phyloP scores from a whole-genome alignment of 2,329 filamentous ascomycete genomes.

The Fusarium floridanum region DNA sequence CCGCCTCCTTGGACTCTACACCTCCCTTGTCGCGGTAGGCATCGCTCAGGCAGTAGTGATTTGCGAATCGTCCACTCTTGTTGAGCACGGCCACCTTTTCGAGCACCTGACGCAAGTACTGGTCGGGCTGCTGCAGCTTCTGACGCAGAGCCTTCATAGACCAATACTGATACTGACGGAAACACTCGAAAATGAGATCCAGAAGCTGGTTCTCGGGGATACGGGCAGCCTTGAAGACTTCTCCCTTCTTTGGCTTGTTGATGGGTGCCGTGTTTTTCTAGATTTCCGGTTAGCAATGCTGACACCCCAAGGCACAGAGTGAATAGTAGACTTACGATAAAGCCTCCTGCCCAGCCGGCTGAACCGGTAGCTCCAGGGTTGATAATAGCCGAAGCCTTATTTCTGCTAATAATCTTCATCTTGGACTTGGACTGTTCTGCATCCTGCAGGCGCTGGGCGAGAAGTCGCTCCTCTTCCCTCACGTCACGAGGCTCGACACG shows the following conservation, averaged over 20 bases:
- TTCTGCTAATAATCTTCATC: slow-evolving; percentile 64
- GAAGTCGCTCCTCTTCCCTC: slow-evolving; percentile 74
- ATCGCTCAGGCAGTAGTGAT: slow-evolving; percentile 85
- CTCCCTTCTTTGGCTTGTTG: slow-evolving; percentile 72
- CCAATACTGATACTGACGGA: slow-evolving; percentile 92
- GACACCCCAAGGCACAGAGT: background rate
- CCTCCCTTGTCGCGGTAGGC: slow-evolving; percentile 56
- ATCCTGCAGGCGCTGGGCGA: slow-evolving; percentile 68
- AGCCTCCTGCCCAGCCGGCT: slow-evolving; percentile 57
- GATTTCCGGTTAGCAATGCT: slow-evolving; percentile 36
- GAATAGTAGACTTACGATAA: slow-evolving; percentile 66
- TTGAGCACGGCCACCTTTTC: slow-evolving; percentile 86
- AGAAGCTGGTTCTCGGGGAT: slow-evolving; percentile 90
- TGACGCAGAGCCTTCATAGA: slow-evolving; percentile 88
- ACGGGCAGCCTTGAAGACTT: slow-evolving; percentile 85
- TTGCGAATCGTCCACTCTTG: slow-evolving; percentile 86
- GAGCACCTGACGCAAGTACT: slow-evolving; percentile 88
- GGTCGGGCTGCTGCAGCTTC: slow-evolving; percentile 86
- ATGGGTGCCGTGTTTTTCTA: slow-evolving; percentile 67
- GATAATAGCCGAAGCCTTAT: slow-evolving; percentile 65
- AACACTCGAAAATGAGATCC: slow-evolving; percentile 86
- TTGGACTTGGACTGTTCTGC: slow-evolving; percentile 64
- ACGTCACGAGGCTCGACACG: slow-evolving; percentile 80
- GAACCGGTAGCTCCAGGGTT: slow-evolving; percentile 64
- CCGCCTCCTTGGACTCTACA: slow-evolving; percentile 63